A percentile compares a stretch with the other conserved stretches of the same genome.
phyloP scores from a whole-genome alignment of 257 asterid species.

The Eustoma russellianum region DNA sequence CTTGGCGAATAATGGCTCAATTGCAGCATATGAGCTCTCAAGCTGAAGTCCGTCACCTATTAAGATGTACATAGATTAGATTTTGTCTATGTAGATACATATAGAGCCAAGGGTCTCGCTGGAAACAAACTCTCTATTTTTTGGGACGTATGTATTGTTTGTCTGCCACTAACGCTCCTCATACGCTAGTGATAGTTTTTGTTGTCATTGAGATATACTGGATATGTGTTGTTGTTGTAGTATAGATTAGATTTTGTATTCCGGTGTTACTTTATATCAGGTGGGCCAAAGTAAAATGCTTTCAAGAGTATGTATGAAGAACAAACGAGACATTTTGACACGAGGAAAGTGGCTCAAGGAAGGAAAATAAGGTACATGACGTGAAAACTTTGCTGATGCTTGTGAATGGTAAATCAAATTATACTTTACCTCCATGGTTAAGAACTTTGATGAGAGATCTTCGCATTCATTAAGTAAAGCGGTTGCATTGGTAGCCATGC shows the following conservation, averaged over 20 bases:
- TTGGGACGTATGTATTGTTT: too few relatives aligned
- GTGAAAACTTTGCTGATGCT: not conserved
- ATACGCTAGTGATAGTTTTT: too few relatives aligned
- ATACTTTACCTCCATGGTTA: constrained; percentile 50
- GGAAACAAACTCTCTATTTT: too few relatives aligned
- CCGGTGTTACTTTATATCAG: too few relatives aligned
- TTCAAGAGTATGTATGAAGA: not conserved
- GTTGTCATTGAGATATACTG: too few relatives aligned
- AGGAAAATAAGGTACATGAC: not conserved
- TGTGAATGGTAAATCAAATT: not conserved
- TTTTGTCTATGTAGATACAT: not conserved
- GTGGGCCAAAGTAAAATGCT: too few relatives aligned
- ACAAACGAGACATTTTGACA: not conserved
- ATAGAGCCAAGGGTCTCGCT: too few relatives aligned
- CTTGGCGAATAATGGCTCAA: constrained; percentile 19
- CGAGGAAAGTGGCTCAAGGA: too few relatives aligned
- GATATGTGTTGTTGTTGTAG: too few relatives aligned
- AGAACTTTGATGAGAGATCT: constrained; percentile 40
- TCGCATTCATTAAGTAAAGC: constrained; percentile 48
- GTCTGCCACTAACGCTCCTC: too few relatives aligned
- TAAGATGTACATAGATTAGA: not conserved
- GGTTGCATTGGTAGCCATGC: constrained; percentile 35
- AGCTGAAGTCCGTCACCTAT: constrained; percentile 60
- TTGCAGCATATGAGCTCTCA: constrained; percentile 51
- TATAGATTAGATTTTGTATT: too few relatives aligned